Base-by-base conservation (phyloP, 257 asterid genomes). In the Scutellaria barbata region DNA sequence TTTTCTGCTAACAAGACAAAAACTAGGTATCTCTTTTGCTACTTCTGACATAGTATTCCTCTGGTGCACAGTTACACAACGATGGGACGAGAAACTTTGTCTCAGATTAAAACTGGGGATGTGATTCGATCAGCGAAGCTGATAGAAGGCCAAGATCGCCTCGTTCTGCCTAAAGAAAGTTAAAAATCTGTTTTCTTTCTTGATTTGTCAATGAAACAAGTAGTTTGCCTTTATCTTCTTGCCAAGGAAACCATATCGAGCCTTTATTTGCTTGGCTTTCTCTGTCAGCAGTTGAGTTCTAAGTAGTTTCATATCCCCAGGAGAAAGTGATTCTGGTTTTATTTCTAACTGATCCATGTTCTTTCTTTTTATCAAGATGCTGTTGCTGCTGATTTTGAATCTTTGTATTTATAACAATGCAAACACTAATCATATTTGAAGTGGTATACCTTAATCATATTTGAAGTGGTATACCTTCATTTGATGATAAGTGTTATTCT, bases 71-170 rank as follows among this genome's bases (percentile, higher is more conserved):
- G 96, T 43, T 94, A 94, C 80, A 85, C 87, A 6, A 91, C 90
- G 0, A 33, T 18, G 14, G 98, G 98, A 42, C 81, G 88, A 69
- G 96, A 89, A 5, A 85, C 75, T 40, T 80, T 94, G 59, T 70
- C 96, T 33, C 86, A 94, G 84, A 84, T 94, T 45, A 94, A 87
- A 80, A 85, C 88, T 3, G 98, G 98, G 14, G 96, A 94, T 59
- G 67, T 91, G 57, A 86, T 94, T 58, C 88, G 88, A 70, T 90
- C 91, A 33, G 98, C 91, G 41, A 94, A 80, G 81, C 84, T 94
- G 60, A 81, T 94, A 47, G 95, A 90, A 73, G 98, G 98, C 73
- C 87, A 83, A 78, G 97, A 91, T 46, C 95, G 96, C 69, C 94
- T 94, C 16, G 65, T 89, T 70, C 79, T 90, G 69, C 93, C 95